Evolutionary conservation across 768 basidiomycete species (phyloP).

Genomic region (Paxillus ammoniavirescens): DNA sequence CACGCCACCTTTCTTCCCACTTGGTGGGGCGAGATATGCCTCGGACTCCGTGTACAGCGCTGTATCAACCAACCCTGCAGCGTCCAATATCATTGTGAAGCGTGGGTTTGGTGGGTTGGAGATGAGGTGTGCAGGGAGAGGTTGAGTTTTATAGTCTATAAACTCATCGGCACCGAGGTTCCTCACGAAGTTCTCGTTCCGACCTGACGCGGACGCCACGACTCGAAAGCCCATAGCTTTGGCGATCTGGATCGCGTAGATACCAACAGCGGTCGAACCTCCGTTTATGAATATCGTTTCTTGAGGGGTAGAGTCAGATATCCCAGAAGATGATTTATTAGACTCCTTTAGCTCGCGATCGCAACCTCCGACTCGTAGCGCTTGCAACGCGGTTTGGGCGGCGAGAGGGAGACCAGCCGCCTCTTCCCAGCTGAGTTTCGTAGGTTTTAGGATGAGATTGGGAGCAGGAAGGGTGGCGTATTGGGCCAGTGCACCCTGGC

Average conservation of each 20-base stretch:
- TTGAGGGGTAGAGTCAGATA: constrained; percentile 9
- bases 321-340: not conserved
- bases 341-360: constrained; percentile 36
- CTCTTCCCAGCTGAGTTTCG: constrained; percentile 49
- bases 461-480: constrained; percentile 45
- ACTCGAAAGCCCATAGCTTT: constrained; percentile 62
- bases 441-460: constrained; percentile 34
- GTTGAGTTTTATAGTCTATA: constrained; percentile 58
- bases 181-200: constrained; percentile 58
- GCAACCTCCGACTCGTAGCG: constrained; percentile 44
- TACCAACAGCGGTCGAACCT: constrained; percentile 66
- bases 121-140: constrained; percentile 46
- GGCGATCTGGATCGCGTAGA: constrained; percentile 71
- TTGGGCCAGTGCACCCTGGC: constrained; percentile 58
- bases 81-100: constrained; percentile 61
- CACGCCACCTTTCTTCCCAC: constrained; percentile 38
- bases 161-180: constrained; percentile 67
- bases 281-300: constrained; percentile 70
- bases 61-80: constrained; percentile 48
- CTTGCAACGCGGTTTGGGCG: constrained; percentile 57
- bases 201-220: constrained; percentile 55
- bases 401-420: constrained; percentile 63
- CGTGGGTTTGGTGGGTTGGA: constrained; percentile 45
- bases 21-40: constrained; percentile 44
- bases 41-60: constrained; percentile 48